These are phyloP conservation scores for Barbatosphaeria neglecta DNA, from an alignment of 495 filamentous ascomycete genomes.

Conservation along the genomic window DNA sequence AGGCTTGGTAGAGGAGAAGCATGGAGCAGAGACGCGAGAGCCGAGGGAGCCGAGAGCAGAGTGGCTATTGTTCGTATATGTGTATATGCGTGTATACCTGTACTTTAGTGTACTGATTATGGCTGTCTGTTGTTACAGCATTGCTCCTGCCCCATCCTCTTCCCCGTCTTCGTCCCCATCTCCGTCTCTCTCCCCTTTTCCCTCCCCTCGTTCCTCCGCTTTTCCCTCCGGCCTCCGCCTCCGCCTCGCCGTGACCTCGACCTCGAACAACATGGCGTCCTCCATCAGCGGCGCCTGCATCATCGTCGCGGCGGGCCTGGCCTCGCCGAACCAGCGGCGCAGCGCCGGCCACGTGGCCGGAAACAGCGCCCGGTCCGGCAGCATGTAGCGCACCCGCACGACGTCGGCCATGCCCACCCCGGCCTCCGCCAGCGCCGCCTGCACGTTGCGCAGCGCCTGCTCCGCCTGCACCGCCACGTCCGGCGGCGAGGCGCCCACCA, in stretches of 20 bases:
- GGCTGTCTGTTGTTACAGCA: no score
- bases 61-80: no score
- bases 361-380: constrained; percentile 23
- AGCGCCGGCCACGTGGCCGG: constrained; percentile 19
- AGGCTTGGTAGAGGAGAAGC: no score
- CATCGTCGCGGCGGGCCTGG: constrained; percentile 30
- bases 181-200: background rate
- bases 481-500: constrained; percentile 4
- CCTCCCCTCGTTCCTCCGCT: background rate
- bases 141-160: background rate
- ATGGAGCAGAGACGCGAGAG: no score
- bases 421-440: constrained; percentile 18
- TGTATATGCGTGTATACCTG: no score
- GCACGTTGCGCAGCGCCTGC: constrained; percentile 22
- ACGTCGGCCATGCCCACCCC: constrained; percentile 19
- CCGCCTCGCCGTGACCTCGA: constrained; percentile 27
- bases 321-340: constrained; percentile 21
- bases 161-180: background rate
- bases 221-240: background rate
- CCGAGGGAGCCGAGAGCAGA: no score
- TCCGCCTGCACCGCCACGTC: constrained; percentile 22
- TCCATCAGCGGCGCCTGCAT: constrained; percentile 26
- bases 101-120: no score
- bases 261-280: constrained; percentile 29
- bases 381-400: constrained; percentile 26